phyloP scores from a whole-genome alignment of 2,329 filamentous ascomycete species.

The Calonectria montana region DNA sequence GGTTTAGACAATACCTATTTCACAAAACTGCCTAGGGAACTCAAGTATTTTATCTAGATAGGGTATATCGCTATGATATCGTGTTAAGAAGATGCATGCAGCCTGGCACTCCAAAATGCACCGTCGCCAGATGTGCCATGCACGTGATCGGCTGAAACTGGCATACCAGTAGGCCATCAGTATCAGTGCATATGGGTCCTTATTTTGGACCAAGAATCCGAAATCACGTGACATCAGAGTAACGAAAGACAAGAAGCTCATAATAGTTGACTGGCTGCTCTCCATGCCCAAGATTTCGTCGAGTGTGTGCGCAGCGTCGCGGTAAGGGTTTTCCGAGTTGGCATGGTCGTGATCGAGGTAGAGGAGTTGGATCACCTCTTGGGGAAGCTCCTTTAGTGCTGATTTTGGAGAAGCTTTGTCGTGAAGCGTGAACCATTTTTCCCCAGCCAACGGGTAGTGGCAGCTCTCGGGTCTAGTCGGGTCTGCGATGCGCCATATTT shows the following conservation, averaged over 20 bases:
- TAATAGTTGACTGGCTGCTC: not conserved
- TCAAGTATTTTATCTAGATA: not conserved
- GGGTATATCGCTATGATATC: not conserved
- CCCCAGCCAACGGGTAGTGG: not conserved
- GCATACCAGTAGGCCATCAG: constrained; percentile 1
- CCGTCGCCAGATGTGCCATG: not conserved
- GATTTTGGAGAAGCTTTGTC: not conserved
- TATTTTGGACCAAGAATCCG: not conserved
- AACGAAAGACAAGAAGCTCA: not conserved
- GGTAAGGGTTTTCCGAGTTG: not conserved
- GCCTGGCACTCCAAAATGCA: constrained; percentile 1
- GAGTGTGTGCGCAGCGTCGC: not conserved
- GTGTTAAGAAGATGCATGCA: not conserved
- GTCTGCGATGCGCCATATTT: not conserved
- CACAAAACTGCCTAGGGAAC: not conserved
- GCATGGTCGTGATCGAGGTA: not conserved
- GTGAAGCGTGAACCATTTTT: not conserved
- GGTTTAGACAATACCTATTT: not conserved
- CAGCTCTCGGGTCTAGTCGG: not conserved
- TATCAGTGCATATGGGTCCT: not conserved
- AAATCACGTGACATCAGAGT: not conserved
- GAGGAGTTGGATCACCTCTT: not conserved
- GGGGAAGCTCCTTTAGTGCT: not conserved
- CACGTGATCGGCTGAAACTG: not conserved
- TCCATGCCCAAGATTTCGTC: not conserved